Evolutionary conservation across 2,329 filamentous ascomycete species (phyloP), one percentile per base, ranked within the genome.

Genomic region (Reticulascus tulasneorum): DNA sequence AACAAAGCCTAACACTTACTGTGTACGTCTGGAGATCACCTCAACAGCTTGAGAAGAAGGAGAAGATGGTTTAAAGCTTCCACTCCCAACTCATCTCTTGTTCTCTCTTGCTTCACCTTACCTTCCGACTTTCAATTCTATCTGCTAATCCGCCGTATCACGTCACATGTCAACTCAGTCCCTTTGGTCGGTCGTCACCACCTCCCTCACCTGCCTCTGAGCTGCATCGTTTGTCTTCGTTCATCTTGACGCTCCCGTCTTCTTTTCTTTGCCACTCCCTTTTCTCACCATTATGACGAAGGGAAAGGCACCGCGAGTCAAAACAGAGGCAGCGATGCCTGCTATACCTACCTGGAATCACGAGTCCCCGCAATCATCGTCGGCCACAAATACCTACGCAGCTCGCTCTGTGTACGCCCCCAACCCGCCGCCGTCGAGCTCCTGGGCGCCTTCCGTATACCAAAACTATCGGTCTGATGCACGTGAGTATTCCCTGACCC

Each of bases 391-490:
- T 19, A 5, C 7, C 9, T 21, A 34, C 31, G 31, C 30, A 4
- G 23, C 34, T 21, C 23, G 5, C 3, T 16, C 32, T n/a, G n/a
- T n/a, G n/a, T n/a, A n/a, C 17, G 23, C n/a, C 13, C 18, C 6
- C 32, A 21, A 24, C 23, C 13, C 16, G 4, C 16, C 23, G 2
- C 16, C 32, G 10, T 26, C 23, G 9, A n/a, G n/a, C n/a, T n/a
- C n/a, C n/a, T n/a, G n/a, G n/a, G n/a, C n/a, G n/a, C n/a, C n/a
- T 10, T 25, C 23, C 10, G 23, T 25, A 25, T 10, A n/a, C 10
- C 23, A 25, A 25, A n/a, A 25, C n/a, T 25, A n/a, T 25, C n/a
- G 62, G 37, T 66, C 62, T 19, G 54, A 65, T 51, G 62, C 62
- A 21, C 62, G 62, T 64, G 41, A 55, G 62, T 62, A 13, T 13